phyloP scores from a whole-genome alignment of 2,329 filamentous ascomycete genomes.

The Colletotrichum tanaceti region DNA sequence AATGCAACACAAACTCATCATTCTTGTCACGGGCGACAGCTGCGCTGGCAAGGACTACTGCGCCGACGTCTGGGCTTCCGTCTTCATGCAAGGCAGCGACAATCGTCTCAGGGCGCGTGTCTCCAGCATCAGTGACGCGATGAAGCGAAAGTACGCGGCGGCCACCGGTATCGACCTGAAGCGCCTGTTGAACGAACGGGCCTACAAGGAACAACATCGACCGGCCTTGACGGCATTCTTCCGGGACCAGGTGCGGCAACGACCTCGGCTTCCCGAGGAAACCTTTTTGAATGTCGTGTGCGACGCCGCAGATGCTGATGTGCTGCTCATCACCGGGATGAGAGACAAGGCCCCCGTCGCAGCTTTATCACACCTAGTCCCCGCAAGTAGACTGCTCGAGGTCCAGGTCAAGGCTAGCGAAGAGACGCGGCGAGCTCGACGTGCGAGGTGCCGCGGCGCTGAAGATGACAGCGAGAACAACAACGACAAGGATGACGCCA shows the following conservation, averaged over 20 bases:
- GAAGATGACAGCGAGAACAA: conserved; percentile 34
- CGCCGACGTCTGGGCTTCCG: conserved; percentile 62
- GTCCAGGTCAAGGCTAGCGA: conserved; percentile 59
- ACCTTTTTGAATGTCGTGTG: conserved; percentile 62
- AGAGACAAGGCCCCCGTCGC: conserved; percentile 69
- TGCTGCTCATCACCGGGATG: conserved; percentile 72
- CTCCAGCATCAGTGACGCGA: conserved; percentile 67
- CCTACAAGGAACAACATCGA: conserved; percentile 72
- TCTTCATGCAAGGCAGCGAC: conserved; percentile 47
- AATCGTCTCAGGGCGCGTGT: conserved; percentile 52
- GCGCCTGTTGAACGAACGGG: conserved; percentile 63
- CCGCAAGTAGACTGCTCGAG: conserved; percentile 64
- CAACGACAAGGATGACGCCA: conserved; percentile 25
- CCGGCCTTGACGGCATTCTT: conserved; percentile 64
- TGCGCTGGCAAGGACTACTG: conserved; percentile 71
- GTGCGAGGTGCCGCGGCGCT: conserved; percentile 40
- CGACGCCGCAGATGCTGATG: conserved; percentile 57
- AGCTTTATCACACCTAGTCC: conserved; percentile 64
- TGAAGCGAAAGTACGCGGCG: conserved; percentile 67
- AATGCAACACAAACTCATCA: conserved; percentile 58
- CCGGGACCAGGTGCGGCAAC: conserved; percentile 54
- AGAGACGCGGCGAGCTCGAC: conserved; percentile 52
- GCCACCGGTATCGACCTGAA: conserved; percentile 59
- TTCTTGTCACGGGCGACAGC: conserved; percentile 68
- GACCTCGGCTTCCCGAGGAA: conserved; percentile 61